Base-by-base conservation (phyloP, 257 asterid genomes). In the Craterostigma plantagineum region DNA sequence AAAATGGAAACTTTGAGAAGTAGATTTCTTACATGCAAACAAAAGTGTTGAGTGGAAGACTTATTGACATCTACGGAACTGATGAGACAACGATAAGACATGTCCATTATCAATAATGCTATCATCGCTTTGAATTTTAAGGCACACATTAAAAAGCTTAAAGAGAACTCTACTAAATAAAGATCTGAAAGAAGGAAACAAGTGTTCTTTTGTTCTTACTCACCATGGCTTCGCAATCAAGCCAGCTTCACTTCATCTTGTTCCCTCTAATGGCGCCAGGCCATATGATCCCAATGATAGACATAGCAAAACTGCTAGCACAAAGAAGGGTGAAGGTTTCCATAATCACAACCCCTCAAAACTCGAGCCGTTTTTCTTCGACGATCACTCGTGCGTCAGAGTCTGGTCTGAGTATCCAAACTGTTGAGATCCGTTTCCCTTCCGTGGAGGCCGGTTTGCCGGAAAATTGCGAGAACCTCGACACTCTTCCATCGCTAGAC, bases 221-320 rank as follows among this genome's bases (percentile, higher is more conserved):
- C 30, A 23, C 30, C 30, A 23, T 23, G 30, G 30, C 30, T 23
- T 23, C 30, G 30, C 30, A 23, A 23, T 23, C 30, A 23, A 23
- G 30, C 30, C 4, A 23, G 1, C 74, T 60, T 52, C 82, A 72
- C 54, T 76, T 72, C 39, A 52, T 69, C 27, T 39, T 72, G 54
- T 33, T 72, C 53, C 90, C 90, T 18, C 60, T 66, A 48, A 66
- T 76, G 79, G 69, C 81, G 10, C 79, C 61, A 16, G 79, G 90
- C 35, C 90, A 76, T 50, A 46, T 57, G 49, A 69, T 72, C 7
- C 82, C 87, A 14, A 63, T 76, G 71, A 38, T 60, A 0, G 76
- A 69, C 18, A 56, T 72, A 7, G 72, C 66, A 0, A 58, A 65
- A 47, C 39, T 75, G 18, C 57, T 65, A 11, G 77, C 75, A 7